Evolutionary conservation across 2,329 filamentous ascomycete species (phyloP), one percentile per base, ranked within the genome.

Genomic region (Teratosphaeriaceae sp.): DNA sequence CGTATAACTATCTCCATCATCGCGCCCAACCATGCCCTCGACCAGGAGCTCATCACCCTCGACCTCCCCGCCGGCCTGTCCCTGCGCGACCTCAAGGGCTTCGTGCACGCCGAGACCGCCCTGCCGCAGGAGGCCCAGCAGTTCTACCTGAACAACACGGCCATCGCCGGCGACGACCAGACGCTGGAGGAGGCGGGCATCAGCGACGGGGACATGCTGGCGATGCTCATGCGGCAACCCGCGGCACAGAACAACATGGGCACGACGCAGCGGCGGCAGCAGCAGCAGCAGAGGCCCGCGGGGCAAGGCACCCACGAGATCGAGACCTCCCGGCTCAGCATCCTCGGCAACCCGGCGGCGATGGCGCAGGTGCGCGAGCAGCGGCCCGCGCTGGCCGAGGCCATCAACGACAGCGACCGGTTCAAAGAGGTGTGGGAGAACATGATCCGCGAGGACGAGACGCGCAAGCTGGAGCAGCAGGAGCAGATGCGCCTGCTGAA

Each of bases 191-290:
- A 90, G 57, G 76, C 89, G 23, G 78, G 84, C 31, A 84, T 98
- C 56, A 78, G 74, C 38, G 87, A 97, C 67, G 88, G 88, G 43
- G 92, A 96, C 60, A 89, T 98, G 85, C 72, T 98, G 51, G 88
- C 85, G 22, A 77, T 97, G 54, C 85, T 94, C 61, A 83, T 95
- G 60, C 53, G 56, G 49, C 42, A 56, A 48, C 46, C 47, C 67
- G 53, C 75, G 74, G 67, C 69, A 69, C 50, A 72, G 61, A 55
- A 51, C 44, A 53, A 43, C 47, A 56, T 55, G 49, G 52, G 52
- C 21, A 52, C 55, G 43, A 65, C 62, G 49, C 57, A 59, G 37
- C 54, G 66, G 39, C 65, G 62, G 43, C 61, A 66, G 34, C 63
- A 50, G 27, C 50, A 47, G 38, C 45, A 36, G 27, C 54, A 48